A percentile compares a stretch with the other conserved stretches of the same genome.
These are phyloP conservation scores for Boletus reticuloceps DNA, from an alignment of 768 basidiomycete species.

Conservation along the genomic window DNA sequence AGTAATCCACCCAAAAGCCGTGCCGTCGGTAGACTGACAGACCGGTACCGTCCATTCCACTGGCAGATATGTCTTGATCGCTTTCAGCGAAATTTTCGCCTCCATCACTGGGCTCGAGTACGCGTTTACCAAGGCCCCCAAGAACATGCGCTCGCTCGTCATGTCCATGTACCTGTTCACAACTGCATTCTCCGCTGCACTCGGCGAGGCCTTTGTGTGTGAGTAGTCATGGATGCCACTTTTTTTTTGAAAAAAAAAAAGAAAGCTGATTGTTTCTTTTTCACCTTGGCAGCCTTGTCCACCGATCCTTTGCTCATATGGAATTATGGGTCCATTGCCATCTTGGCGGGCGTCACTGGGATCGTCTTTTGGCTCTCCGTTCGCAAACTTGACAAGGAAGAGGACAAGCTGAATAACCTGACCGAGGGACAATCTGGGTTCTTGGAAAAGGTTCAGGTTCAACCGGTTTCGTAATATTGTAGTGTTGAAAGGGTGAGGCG, in stretches of 20 bases:
- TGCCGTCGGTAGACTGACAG: background rate
- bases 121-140: constrained; percentile 87
- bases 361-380: constrained; percentile 52
- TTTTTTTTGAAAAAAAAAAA: no score
- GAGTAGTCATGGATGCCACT: constrained; percentile 23
- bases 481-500: no score
- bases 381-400: constrained; percentile 55
- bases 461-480: no score
- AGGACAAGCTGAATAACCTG: constrained; percentile 62
- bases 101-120: constrained; percentile 84
- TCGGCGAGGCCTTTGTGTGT: constrained; percentile 75
- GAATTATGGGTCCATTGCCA: constrained; percentile 65
- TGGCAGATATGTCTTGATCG: constrained; percentile 60
- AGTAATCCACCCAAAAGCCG: constrained; percentile 19
- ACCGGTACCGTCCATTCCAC: background rate
- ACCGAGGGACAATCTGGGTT: constrained; percentile 33
- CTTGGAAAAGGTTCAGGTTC: background rate
- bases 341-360: constrained; percentile 54
- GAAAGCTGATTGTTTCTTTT: constrained; percentile 2
- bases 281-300: constrained; percentile 47
- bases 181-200: constrained; percentile 55
- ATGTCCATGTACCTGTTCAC: constrained; percentile 67
- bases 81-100: constrained; percentile 70
- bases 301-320: constrained; percentile 71
- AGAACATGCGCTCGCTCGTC: constrained; percentile 84